Evolutionary conservation across 1,284 basidiomycete genomes (phyloP).

Genomic region (Fomitopsis pinicola): DNA sequence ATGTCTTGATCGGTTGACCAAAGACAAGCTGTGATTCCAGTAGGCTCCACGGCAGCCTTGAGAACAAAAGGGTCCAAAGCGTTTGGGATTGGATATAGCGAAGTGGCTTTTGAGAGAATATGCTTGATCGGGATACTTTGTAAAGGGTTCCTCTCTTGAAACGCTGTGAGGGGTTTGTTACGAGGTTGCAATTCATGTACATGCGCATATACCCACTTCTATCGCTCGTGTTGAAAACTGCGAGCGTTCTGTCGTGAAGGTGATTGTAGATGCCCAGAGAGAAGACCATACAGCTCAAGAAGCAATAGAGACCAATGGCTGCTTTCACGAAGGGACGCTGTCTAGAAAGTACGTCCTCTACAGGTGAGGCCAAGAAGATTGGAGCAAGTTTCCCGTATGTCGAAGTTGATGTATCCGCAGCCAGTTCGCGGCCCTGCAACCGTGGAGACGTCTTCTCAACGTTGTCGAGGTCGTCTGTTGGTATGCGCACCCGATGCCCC

Average conservation of each 20-base stretch:
- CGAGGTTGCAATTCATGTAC: not conserved
- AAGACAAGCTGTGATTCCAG: constrained; percentile 43
- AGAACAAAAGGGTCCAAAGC: constrained; percentile 24
- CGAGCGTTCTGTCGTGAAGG: not conserved
- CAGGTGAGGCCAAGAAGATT: not conserved
- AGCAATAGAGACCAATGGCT: not conserved
- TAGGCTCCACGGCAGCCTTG: constrained; percentile 11
- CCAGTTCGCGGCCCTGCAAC: not conserved
- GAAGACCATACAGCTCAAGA: not conserved
- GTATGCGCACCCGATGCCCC: not conserved
- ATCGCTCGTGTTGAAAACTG: not conserved
- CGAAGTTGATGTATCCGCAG: not conserved
- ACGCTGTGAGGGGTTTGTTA: not conserved
- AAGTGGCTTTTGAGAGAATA: constrained; percentile 27
- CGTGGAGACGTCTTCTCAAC: not conserved
- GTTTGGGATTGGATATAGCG: constrained; percentile 19
- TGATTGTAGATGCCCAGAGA: not conserved
- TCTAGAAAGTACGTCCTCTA: not conserved
- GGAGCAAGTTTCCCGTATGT: not conserved
- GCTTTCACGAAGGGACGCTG: not conserved
- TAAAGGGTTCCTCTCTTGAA: constrained; percentile 11
- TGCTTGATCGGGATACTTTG: constrained; percentile 19
- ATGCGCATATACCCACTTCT: not conserved
- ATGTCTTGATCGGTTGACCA: constrained; percentile 41
- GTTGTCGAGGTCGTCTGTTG: not conserved